Evolutionary conservation across 169 alveolate genomes (phyloP).

Genomic region (Amoebophrya sp.): DNA sequence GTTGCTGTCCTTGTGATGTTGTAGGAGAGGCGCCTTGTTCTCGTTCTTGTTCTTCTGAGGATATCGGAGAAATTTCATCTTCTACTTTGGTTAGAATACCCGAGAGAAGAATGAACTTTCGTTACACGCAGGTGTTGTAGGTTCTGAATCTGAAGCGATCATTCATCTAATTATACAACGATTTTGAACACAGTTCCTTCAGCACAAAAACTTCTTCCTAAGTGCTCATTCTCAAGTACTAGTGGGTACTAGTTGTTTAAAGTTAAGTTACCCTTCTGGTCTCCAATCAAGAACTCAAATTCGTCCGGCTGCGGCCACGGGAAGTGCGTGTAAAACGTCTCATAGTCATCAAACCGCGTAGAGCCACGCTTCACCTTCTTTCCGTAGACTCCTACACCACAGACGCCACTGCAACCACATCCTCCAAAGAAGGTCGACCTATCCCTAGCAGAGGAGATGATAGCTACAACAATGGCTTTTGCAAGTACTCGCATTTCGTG

Average conservation of each 20-base stretch:
- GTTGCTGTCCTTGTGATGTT: too few species aligned
- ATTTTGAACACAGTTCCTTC: background rate
- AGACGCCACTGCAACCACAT: background rate
- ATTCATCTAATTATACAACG: too few species aligned
- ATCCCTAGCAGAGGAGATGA: background rate
- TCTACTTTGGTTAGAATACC: too few species aligned
- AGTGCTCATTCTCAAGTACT: too few species aligned
- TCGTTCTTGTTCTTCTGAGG: too few species aligned
- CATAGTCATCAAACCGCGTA: background rate
- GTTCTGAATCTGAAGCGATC: too few species aligned
- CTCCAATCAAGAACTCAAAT: background rate
- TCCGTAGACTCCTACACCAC: background rate
- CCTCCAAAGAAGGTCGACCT: background rate
- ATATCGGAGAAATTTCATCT: too few species aligned
- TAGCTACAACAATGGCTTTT: background rate
- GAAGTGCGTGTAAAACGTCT: background rate
- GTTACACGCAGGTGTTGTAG: too few species aligned
- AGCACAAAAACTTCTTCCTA: background rate
- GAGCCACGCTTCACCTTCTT: background rate
- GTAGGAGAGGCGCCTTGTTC: too few species aligned
- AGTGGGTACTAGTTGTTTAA: too few species aligned
- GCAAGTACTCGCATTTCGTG: background rate
- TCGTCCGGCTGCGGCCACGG: slow-evolving; percentile 12
- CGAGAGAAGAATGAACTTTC: too few species aligned
- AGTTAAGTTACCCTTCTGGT: too few species aligned